Percentiles rank a stretch among this genome's conserved stretches.
These are phyloP conservation scores for Creolimax fragrantissima DNA, from an alignment of 78 protist species.

Conservation along the genomic window DNA sequence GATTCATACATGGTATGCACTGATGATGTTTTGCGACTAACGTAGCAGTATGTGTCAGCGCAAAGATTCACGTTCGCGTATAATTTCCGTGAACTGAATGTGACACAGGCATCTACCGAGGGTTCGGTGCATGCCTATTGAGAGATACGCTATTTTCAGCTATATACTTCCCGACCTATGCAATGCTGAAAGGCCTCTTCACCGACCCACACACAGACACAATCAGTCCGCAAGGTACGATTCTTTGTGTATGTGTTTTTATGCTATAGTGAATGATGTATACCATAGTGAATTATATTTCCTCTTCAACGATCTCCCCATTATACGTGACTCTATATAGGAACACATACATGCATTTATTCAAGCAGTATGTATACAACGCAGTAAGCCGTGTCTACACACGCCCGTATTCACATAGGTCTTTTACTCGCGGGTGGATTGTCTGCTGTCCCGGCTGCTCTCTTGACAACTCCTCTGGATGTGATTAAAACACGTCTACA, in stretches of 20 bases:
- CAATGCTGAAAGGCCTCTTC: background rate
- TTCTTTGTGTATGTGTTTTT: background rate
- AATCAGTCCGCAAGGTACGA: background rate
- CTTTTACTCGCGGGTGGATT: conserved; percentile 13
- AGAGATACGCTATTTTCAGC: conserved; percentile 6
- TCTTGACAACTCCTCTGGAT: conserved; percentile 10
- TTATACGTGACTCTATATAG: too few relatives aligned
- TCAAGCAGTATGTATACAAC: background rate
- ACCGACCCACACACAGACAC: background rate
- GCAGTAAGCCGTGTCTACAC: background rate
- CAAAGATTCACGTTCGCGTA: too few relatives aligned
- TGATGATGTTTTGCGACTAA: too few relatives aligned
- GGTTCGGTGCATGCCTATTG: background rate
- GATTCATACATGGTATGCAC: too few relatives aligned
- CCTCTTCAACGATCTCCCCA: too few relatives aligned
- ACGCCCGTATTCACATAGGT: conserved; percentile 3
- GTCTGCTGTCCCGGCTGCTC: background rate
- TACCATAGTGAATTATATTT: too few relatives aligned
- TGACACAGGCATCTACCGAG: background rate
- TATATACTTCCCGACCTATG: conserved; percentile 18
- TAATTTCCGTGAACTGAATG: background rate
- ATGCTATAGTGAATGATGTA: too few relatives aligned
- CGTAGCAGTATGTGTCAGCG: too few relatives aligned
- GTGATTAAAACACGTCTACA: conserved; percentile 19
- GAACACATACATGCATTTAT: background rate